Evolutionary conservation across 805 yeast species (phyloP), one percentile per base, ranked within the genome.

Genomic region (Barnettozyma siamensis): DNA sequence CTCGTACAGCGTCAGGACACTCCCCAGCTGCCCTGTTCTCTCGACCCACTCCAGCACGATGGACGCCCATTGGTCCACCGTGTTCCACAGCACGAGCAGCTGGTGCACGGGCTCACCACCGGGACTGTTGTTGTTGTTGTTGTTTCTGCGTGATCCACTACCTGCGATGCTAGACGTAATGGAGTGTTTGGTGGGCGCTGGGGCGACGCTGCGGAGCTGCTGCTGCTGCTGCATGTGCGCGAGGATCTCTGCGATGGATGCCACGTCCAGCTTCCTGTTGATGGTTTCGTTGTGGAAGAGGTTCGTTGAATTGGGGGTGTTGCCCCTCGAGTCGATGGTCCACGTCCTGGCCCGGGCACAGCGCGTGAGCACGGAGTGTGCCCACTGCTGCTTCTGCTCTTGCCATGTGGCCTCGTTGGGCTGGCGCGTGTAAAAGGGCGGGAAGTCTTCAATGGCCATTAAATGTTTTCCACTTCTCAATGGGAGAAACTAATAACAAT

Each of bases 381-480:
- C 65, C 99, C 99, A 91, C 41, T 83, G 76, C n/a, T 71, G 70
- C 13, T 83, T 64, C 61, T 91, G 99, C 10, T 87, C 80, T 24
- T 73, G 71, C 66, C 85, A 76, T 2, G 93, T 82, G 10, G 84
- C 77, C 29, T 79, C 73, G 53, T 91, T 89, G 18, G 93, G 88
- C 63, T 91, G 99, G 46, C 78, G 72, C 8, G 98, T 93, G 65
- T 79, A 91, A 50, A 91, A 77, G 0, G 99, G 99, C 6, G 97
- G 97, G 60, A 88, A 91, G 30, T 76, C 68, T 41, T 37, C 40
- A 6, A 37, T 37, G 24, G 24, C 24, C 24, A 21, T 21, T 21
- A 21, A n/a, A n/a, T n/a, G n/a, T n/a, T n/a, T n/a, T n/a, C n/a
- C n/a, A n/a, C n/a, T n/a, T n/a, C n/a, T n/a, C n/a, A n/a, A n/a